phyloP scores from a whole-genome alignment of 2,329 filamentous ascomycete species.

The Madurella fahalii region DNA sequence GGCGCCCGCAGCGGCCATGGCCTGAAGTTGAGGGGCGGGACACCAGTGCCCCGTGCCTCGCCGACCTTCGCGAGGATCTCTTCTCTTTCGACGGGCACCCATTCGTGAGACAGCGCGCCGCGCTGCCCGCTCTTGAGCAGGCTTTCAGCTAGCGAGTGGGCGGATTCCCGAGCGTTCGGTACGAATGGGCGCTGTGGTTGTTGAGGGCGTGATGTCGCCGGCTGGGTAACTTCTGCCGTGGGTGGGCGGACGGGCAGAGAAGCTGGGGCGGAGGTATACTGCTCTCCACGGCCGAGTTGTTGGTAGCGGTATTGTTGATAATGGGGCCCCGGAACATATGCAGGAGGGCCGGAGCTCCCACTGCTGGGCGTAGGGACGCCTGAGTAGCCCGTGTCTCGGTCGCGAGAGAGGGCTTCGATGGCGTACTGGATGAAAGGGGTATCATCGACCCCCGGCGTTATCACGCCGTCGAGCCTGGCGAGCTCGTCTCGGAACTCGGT shows the following conservation, averaged over 20 bases:
- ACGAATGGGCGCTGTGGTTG: conserved; percentile 10
- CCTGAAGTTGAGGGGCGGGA: conserved; percentile 60
- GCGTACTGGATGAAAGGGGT: conserved; percentile 87
- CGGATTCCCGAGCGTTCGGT: conserved; percentile 21
- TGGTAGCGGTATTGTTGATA: too few relatives aligned
- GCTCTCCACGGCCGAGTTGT: neutral
- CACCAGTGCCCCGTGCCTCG: conserved; percentile 24
- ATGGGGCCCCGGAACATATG: too few relatives aligned
- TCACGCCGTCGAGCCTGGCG: conserved; percentile 45
- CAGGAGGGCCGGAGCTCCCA: conserved; percentile 23
- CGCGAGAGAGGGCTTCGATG: conserved; percentile 77
- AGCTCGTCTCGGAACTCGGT: conserved; percentile 49
- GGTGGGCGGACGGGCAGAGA: conserved; percentile 2
- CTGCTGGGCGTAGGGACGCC: conserved; percentile 46
- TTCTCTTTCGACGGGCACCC: conserved; percentile 30
- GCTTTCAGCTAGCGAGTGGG: conserved; percentile 25
- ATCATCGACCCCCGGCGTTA: conserved; percentile 77
- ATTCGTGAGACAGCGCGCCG: conserved; percentile 23
- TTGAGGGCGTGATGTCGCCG: neutral
- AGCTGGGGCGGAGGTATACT: neutral
- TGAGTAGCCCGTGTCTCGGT: conserved; percentile 58
- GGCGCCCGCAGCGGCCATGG: conserved; percentile 66
- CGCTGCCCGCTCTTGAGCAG: conserved; percentile 21
- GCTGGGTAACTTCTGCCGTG: neutral
- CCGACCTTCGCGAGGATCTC: conserved; percentile 31